Evolutionary conservation across 176 grass and related monocot genomes (phyloP), one percentile per base, ranked within the genome.

Genomic region (Musa acuminata): DNA sequence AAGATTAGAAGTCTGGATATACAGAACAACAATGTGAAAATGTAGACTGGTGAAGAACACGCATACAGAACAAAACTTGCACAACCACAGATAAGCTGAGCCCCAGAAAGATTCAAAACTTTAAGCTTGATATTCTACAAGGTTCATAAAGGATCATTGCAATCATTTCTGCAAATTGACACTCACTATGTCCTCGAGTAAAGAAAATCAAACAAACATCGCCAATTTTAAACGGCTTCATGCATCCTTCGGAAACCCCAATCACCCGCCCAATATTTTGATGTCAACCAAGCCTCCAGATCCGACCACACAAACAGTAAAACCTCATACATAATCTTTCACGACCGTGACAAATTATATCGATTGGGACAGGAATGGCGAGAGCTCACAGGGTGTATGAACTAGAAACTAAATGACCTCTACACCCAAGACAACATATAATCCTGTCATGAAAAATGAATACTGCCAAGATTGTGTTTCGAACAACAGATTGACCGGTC

Each of bases 1-100:
- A 29, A 83, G 64, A 9, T 13, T 2, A 10, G 85, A 77, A 79
- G 55, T 85, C 93, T 97, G 80, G 51, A 84, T 57, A 53, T 13
- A 66, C 0, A 16, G 9, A 7, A 72, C 17, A 52, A 51, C 25
- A 64, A 22, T 6, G 35, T 43, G 35, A 43, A 43, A 43, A 43
- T 43, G 35, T 5, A 43, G 35, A 43, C 35, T 43, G 4, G 0
- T 6, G 35, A 43, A n/a, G n/a, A n/a, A n/a, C n/a, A n/a, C n/a
- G n/a, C n/a, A 11, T 23, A 0, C 49, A 16, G 35, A 70, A 11
- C 29, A n/a, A n/a, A 51, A 50, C 13, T 50, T 12, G 14, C 20
- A n/a, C 8, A 10, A 51, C 1, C 24, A 70, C 8, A 70, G 21
- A 70, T 50, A 70, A 50, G 8, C 11, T 11, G 7, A 9, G 8